A percentile compares a stretch with the other conserved stretches of the same genome.
Conservation (phyloP, 2,329 filamentous ascomycete species). For the Fusarium sp. region DNA sequence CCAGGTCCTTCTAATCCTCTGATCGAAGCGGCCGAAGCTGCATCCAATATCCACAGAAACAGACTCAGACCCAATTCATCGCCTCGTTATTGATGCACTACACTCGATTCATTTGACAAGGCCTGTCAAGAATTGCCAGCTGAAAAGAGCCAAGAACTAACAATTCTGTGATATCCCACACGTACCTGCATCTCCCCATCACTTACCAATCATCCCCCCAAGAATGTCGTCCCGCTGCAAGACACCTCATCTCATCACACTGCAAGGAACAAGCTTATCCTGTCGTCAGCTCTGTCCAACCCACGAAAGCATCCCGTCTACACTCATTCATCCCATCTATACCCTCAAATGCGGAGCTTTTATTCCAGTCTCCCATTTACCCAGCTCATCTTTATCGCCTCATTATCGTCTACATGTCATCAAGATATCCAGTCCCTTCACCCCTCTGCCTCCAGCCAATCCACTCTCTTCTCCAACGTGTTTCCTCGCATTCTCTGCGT, state of each 20-base stretch:
- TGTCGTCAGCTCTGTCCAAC: not conserved
- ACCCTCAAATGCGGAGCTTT: not conserved
- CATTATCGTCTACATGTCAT: slow-evolving; percentile 11
- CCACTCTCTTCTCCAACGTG: not conserved
- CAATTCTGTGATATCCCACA: not conserved
- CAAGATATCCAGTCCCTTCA: too few relatives aligned
- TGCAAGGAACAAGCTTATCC: slow-evolving; percentile 1
- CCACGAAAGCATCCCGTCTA: not conserved
- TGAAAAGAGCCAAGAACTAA: not conserved
- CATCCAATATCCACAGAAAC: rapidly evolving
- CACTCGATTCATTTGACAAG: not conserved
- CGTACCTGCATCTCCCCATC: not conserved
- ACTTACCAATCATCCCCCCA: not conserved
- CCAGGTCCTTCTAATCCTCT: not conserved
- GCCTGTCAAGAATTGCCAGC: not conserved
- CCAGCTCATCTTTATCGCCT: not conserved
- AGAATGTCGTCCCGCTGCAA: not conserved
- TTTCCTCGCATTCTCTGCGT: slow-evolving; percentile 5
- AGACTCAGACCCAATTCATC: not conserved
- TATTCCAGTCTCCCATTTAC: not conserved
- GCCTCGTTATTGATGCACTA: not conserved
- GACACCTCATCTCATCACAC: not conserved
- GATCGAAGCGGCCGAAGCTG: not conserved
- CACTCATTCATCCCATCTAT: not conserved
- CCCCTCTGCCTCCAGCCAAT: not conserved